These are phyloP conservation scores for Daldinia concentrica DNA, from an alignment of 495 filamentous ascomycete species.

Conservation along the genomic window DNA sequence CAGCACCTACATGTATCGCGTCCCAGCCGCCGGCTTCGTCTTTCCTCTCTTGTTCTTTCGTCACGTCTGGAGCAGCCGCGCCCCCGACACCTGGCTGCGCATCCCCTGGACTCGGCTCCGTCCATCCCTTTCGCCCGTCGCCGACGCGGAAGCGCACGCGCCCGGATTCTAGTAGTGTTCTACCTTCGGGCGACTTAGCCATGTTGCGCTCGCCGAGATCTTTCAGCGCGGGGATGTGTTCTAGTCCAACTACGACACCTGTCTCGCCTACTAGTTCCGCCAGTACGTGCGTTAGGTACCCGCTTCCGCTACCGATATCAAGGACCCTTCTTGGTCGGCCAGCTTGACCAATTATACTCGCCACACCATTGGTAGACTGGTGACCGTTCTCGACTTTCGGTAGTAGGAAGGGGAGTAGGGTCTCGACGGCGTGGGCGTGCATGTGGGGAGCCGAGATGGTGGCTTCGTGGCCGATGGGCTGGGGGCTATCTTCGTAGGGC, in stretches of 20 bases:
- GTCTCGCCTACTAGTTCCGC: slow-evolving; percentile 75
- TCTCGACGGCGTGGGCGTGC: slow-evolving; percentile 83
- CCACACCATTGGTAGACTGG: slow-evolving; percentile 23
- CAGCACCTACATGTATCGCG: slow-evolving; percentile 96
- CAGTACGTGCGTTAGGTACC: slow-evolving; percentile 90
- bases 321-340: slow-evolving; percentile 64
- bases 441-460: slow-evolving; percentile 98
- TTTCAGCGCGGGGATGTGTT: slow-evolving; percentile 83
- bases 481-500: slow-evolving; percentile 90
- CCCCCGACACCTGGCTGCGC: slow-evolving; percentile 35
- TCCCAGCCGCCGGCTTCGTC: slow-evolving; percentile 67
- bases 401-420: slow-evolving; percentile 68
- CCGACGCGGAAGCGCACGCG: slow-evolving; percentile 77
- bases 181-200: slow-evolving; percentile 73
- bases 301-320: slow-evolving; percentile 89
- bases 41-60: slow-evolving; percentile 48
- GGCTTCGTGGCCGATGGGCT: slow-evolving; percentile 84
- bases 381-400: slow-evolving; percentile 42
- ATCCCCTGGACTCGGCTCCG: slow-evolving; percentile 50
- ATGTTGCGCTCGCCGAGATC: slow-evolving; percentile 80
- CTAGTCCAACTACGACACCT: slow-evolving; percentile 81
- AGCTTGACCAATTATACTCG: neutral
- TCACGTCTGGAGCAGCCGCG: slow-evolving; percentile 26
- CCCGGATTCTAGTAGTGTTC: slow-evolving; percentile 65
- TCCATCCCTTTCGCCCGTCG: slow-evolving; percentile 84